A percentile compares a stretch with the other conserved stretches of the same genome.
Evolutionary conservation across 2,329 filamentous ascomycete genomes (phyloP).

Genomic region (Diplodia seriata): DNA sequence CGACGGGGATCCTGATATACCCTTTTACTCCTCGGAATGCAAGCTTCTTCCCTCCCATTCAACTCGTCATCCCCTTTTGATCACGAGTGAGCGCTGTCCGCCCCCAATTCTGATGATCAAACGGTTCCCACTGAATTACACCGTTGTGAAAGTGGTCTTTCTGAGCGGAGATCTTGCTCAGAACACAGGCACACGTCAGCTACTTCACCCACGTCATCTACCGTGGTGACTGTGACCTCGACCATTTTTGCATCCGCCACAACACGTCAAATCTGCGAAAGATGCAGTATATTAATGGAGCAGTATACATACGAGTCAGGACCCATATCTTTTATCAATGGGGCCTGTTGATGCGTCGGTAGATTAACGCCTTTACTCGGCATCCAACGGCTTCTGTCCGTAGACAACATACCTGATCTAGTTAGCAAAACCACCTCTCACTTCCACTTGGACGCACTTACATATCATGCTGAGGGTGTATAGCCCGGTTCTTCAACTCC

Average conservation of each 20-base stretch:
- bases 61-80: no score
- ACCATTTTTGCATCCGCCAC: neutral
- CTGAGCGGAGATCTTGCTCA: conserved; percentile 34
- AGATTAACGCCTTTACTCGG: neutral
- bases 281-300: no score
- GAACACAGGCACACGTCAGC: neutral
- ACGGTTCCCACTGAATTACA: no score
- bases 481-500: neutral
- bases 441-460: neutral
- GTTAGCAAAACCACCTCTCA: neutral
- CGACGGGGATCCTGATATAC: no score
- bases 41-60: no score
- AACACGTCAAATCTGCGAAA: no score
- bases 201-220: neutral
- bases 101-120: no score
- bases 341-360: neutral
- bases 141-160: no score
- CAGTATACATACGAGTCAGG: no score
- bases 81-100: no score
- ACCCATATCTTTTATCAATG: no score
- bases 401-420: neutral
- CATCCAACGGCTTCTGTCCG: conserved; percentile 2
- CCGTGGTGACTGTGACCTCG: neutral
- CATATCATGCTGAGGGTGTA: conserved; percentile 18
- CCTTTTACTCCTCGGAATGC: no score